Base-by-base conservation (phyloP, 768 basidiomycete species). In the Goffeauzyma gilvescens region DNA sequence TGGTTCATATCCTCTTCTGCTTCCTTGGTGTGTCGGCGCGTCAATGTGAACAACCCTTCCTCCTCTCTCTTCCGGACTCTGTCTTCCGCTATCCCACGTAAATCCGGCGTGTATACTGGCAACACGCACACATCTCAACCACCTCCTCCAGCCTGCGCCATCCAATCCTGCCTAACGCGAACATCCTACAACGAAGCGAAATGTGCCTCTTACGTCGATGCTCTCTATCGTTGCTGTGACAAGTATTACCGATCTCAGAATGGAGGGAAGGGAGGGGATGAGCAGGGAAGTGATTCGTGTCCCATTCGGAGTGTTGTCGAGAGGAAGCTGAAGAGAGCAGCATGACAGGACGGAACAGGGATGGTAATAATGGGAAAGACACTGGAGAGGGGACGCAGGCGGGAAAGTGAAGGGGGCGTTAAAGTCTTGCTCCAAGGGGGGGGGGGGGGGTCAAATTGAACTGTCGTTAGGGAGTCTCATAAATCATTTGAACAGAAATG, bases 221-320 rank as follows among this genome's bases (percentile, higher is more conserved):
- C 49, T 4, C 52, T 63, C n/a, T 63, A 63, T 41, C 28, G 41
- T 34, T 63, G 61, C 44, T 63, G 61, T 44, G 52, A 50, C 32
- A 31, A 38, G 32, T 59, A 60, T 51, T 63, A 63, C 44, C 50
- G 53, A 13, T 59, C 55, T 49, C 57, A 55, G n/a, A n/a, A n/a
- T n/a, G n/a, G n/a, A 13, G 44, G 54, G 14, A 32, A n/a, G 42
- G 48, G 42, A 34, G 22, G 51, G 54, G 17, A 53, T 57, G 23
- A 44, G 47, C 13, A 33, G 55, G 33, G 38, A 41, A 41, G 48
- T 57, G 49, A 52, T 14, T 52, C 57, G 21, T 61, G 59, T 51
- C 59, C 59, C 9, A 50, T 59, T 13, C 28, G 41, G 48, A 42
- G 34, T 23, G 54, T 61, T 8, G 59, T 61, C 27, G 45, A 51